phyloP scores from a whole-genome alignment of 140 eudicot species.

The Erigeron philadelphicus region DNA sequence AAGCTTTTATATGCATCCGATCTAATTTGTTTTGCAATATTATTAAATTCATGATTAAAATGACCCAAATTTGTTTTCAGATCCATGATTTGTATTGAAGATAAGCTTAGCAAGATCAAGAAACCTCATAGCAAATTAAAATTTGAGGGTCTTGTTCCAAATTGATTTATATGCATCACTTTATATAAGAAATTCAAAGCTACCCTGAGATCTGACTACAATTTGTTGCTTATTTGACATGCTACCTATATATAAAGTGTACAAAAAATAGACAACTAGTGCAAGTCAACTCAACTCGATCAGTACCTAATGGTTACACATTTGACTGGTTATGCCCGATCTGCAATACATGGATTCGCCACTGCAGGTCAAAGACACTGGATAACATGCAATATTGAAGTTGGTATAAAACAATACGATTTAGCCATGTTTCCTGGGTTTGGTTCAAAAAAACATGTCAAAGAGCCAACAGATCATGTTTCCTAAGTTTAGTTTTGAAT shows the following conservation, averaged over 20 bases:
- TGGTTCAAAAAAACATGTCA: too few relatives aligned
- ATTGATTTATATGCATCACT: background rate
- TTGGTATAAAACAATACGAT: background rate
- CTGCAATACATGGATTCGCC: too few relatives aligned
- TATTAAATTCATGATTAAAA: too few relatives aligned
- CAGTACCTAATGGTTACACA: too few relatives aligned
- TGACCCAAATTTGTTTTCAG: background rate
- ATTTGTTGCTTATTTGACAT: background rate
- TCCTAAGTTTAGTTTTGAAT: background rate
- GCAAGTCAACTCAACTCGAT: too few relatives aligned
- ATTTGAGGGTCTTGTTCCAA: background rate
- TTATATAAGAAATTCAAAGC: background rate
- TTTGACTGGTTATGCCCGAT: too few relatives aligned
- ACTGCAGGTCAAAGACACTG: too few relatives aligned
- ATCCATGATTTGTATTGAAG: background rate
- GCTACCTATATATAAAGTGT: too few relatives aligned
- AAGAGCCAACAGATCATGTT: too few relatives aligned
- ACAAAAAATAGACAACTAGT: too few relatives aligned
- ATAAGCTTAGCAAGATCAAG: background rate
- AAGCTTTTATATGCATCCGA: slow-evolving; percentile 1
- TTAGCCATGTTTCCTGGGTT: background rate
- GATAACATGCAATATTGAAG: too few relatives aligned
- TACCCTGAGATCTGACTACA: background rate
- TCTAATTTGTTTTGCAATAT: too few relatives aligned
- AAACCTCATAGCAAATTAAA: background rate